Conservation (phyloP, 2,329 filamentous ascomycete species). For the Aspergillus pseudoterreus region DNA sequence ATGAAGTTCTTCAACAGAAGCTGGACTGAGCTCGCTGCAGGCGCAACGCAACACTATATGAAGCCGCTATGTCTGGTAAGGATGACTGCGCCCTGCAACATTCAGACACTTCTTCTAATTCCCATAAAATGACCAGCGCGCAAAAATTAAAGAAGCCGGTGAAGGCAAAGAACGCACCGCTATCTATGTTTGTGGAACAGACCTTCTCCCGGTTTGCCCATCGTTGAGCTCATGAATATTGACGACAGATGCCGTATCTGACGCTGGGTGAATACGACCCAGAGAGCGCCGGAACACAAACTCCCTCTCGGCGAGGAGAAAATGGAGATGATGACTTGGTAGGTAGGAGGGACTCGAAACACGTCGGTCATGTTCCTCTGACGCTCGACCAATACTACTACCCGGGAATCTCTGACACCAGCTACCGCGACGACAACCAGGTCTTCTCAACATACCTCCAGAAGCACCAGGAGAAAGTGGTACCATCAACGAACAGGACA, state of each 20-base stretch:
- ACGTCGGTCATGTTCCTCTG: constrained; percentile 4
- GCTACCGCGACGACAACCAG: constrained; percentile 8
- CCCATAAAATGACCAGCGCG: background rate
- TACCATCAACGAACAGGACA: background rate
- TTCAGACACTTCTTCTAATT: background rate
- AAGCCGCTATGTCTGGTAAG: constrained; percentile 12
- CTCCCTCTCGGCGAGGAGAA: background rate
- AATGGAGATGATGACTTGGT: background rate
- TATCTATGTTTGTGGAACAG: background rate
- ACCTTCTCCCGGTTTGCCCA: background rate
- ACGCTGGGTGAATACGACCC: background rate
- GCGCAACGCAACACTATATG: constrained; percentile 9
- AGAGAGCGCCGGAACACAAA: background rate
- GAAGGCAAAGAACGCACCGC: background rate
- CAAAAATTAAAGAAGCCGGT: background rate
- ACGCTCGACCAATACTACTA: constrained; percentile 17
- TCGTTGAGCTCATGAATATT: background rate
- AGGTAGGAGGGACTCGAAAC: background rate
- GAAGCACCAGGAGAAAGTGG: background rate
- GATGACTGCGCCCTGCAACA: background rate
- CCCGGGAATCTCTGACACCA: constrained; percentile 5
- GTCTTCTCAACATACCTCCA: constrained; percentile 7
- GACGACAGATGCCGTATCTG: constrained; percentile 10
- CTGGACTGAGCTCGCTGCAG: constrained; percentile 8
- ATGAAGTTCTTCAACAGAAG: constrained; percentile 5